phyloP scores from a whole-genome alignment of 169 alveolate species.

The Sarcocystis neurona region DNA sequence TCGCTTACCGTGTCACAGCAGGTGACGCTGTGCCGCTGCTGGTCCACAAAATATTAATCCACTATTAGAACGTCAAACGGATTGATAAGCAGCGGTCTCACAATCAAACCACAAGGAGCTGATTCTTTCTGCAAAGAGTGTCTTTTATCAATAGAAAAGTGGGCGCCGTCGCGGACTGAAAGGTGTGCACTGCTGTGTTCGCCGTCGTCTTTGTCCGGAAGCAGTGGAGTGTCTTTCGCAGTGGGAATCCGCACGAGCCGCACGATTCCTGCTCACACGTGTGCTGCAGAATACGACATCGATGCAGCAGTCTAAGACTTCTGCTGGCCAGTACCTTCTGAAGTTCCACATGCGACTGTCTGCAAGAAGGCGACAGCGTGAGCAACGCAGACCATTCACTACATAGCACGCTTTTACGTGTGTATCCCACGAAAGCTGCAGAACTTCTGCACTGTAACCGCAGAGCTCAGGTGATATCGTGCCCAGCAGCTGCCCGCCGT shows the following conservation, averaged over 20 bases:
- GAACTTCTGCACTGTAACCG: constrained; percentile 54
- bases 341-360: constrained; percentile 20
- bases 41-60: too few species aligned
- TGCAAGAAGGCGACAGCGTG: not conserved
- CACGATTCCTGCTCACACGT: constrained; percentile 8
- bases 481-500: constrained; percentile 58
- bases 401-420: not conserved
- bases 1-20: too few species aligned
- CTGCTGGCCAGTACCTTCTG: not conserved
- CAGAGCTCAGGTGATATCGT: constrained; percentile 61
- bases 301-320: not conserved
- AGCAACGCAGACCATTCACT: not conserved
- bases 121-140: too few species aligned
- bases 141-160: too few species aligned
- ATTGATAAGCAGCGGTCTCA: too few species aligned
- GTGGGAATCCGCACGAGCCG: constrained; percentile 19
- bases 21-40: too few species aligned
- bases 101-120: too few species aligned
- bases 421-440: constrained; percentile 45
- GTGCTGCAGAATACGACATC: not conserved
- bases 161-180: too few species aligned
- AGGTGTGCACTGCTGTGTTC: too few species aligned
- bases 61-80: too few species aligned
- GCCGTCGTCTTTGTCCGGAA: too few species aligned
- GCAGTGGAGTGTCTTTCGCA: not conserved